Base-by-base conservation (phyloP, 495 filamentous ascomycete species). In the Margaritispora aquatica region DNA sequence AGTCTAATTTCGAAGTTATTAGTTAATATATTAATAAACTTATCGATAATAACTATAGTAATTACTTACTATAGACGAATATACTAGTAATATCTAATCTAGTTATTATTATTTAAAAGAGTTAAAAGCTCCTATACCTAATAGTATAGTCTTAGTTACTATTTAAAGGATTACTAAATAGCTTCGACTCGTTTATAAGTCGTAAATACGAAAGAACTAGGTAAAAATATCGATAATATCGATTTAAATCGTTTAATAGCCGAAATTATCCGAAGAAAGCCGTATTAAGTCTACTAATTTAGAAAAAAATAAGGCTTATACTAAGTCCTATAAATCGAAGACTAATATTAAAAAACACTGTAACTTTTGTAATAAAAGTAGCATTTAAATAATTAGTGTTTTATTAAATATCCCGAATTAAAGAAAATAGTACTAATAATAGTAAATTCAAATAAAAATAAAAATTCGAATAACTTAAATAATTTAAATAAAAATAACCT, bases 341-440 rank as follows among this genome's bases (percentile, higher is more conserved):
- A 57, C 47, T 23, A 57, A 24, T 23, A 47, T 4, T 22, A 38
- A 23, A 20, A 20, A 34, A 17, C 46, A 47, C 26, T 57, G 17
- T 27, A 57, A 17, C 17, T n/a, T 47, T n/a, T 57, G 22, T 57
- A 57, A 48, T 38, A 47, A 57, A 48, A 27, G 48, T n/a, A 23
- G 2, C 36, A 57, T 21, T 57, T 57, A 57, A 23, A 57, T 20
- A 26, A 11, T 19, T 26, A 57, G 26, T 57, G 22, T 27, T 57
- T 24, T 57, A 47, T 48, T 57, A 57, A 57, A 47, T 57, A 57
- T n/a, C 54, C 54, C 48, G 31, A 57, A 47, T 27, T 57, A 57
- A 26, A 23, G 19, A 11, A 17, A 57, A 47, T 15, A 57, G 48
- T 23, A 48, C 47, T n/a, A n/a, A n/a, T n/a, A n/a, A n/a, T n/a